phyloP scores from a whole-genome alignment of 1,139 yeast species.

The Candida labiduridarum region DNA sequence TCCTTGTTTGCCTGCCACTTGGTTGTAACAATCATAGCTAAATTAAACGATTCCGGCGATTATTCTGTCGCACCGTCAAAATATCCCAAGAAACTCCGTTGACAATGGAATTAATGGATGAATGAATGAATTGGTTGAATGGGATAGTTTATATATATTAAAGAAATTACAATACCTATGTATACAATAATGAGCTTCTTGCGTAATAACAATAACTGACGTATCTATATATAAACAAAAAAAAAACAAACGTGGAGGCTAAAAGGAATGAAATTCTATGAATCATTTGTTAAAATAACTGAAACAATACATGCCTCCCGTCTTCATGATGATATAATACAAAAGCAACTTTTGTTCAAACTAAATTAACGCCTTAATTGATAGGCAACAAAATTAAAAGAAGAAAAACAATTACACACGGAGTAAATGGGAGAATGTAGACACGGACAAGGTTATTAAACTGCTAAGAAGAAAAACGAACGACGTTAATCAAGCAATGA shows the following conservation, averaged over 20 bases:
- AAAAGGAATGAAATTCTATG: neutral
- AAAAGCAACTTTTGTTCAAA: neutral
- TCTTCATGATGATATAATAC: neutral
- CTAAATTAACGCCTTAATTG: neutral
- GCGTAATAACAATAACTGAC: neutral
- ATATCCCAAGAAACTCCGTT: neutral
- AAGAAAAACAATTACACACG: neutral
- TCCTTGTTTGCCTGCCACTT: neutral
- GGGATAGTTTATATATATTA: neutral
- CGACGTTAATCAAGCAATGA: conserved; percentile 12
- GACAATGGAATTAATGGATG: neutral
- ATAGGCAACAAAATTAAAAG: neutral
- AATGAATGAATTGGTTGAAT: no score
- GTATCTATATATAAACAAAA: neutral
- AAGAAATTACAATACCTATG: neutral
- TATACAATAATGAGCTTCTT: neutral
- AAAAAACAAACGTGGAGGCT: neutral
- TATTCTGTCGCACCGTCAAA: neutral
- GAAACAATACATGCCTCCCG: no score
- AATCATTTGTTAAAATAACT: neutral
- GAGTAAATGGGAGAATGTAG: neutral
- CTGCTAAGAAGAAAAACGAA: neutral
- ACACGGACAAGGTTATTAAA: neutral
- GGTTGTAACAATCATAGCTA: neutral
- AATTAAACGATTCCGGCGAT: neutral